These are phyloP conservation scores for Sicyos baderoa DNA, from an alignment of 306 rosid species.

Conservation along the genomic window DNA sequence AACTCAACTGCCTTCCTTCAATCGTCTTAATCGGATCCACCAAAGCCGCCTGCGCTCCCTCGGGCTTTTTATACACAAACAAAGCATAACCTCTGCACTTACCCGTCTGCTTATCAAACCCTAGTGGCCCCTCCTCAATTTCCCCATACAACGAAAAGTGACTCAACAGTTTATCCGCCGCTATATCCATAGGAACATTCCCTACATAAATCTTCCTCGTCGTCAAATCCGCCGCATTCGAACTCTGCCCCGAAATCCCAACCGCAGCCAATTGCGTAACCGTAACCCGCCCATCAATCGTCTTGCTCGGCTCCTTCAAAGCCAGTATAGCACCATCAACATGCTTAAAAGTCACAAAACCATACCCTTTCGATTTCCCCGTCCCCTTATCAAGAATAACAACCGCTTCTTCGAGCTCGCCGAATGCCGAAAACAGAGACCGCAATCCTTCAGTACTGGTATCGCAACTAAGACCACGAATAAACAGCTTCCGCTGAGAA, in stretches of 20 bases:
- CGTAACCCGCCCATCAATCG: slow-evolving; percentile 88
- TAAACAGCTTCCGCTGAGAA: slow-evolving; percentile 84
- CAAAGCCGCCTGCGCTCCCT: slow-evolving; percentile 81
- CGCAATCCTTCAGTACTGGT: slow-evolving; percentile 91
- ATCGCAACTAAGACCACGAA: slow-evolving; percentile 96
- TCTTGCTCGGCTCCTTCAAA: slow-evolving; percentile 87
- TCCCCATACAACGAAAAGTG: slow-evolving; percentile 74
- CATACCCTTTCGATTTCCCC: slow-evolving; percentile 80
- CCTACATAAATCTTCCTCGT: slow-evolving; percentile 77
- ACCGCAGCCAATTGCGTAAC: slow-evolving; percentile 96
- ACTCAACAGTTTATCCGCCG: slow-evolving; percentile 61
- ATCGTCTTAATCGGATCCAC: slow-evolving; percentile 74
- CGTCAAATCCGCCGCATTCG: slow-evolving; percentile 38
- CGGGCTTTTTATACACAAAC: slow-evolving; percentile 71
- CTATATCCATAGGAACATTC: slow-evolving; percentile 80
- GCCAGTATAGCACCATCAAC: slow-evolving; percentile 85
- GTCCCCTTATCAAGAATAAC: slow-evolving; percentile 78
- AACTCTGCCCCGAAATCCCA: slow-evolving; percentile 35
- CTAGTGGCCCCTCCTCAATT: slow-evolving; percentile 93
- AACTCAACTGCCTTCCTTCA: slow-evolving; percentile 71
- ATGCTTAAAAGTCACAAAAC: slow-evolving; percentile 77
- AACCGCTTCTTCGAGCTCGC: slow-evolving; percentile 87
- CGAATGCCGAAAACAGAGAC: slow-evolving; percentile 67
- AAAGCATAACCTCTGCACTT: slow-evolving; percentile 81
- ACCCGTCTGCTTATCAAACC: slow-evolving; percentile 89